These are phyloP conservation scores for Calocera viscosa DNA, from an alignment of 768 basidiomycete genomes.

Conservation along the genomic window DNA sequence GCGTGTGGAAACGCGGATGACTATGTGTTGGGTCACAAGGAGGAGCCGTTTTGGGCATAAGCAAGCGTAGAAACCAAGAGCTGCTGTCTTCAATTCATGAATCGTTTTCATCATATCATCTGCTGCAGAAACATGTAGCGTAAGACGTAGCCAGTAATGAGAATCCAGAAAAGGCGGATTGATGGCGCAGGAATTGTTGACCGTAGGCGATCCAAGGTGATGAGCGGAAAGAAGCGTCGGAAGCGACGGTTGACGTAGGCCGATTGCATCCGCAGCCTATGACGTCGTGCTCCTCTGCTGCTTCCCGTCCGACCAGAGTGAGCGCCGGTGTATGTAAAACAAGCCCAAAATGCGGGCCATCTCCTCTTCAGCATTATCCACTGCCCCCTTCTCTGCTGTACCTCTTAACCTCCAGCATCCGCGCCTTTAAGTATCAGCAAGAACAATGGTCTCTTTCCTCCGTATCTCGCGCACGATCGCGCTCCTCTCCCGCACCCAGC, in stretches of 20 bases:
- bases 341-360: background rate
- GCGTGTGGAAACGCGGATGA: no score
- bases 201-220: background rate
- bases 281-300: background rate
- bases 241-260: background rate
- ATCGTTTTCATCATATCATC: background rate
- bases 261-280: background rate
- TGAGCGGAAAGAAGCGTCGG: background rate
- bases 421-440: background rate
- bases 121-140: no score
- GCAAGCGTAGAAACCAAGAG: no score
- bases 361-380: background rate
- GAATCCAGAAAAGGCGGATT: no score
- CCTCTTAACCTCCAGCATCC: background rate
- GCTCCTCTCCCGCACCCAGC: conserved; percentile 7
- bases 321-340: background rate
- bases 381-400: background rate
- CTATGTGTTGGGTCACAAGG: no score
- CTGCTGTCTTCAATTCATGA: background rate
- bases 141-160: no score
- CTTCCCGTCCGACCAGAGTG: background rate
- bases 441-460: background rate
- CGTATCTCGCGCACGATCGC: background rate
- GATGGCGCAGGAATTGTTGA: background rate
- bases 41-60: no score